Base-by-base conservation (phyloP, 257 asterid species). In the Solanum dulcamara region DNA sequence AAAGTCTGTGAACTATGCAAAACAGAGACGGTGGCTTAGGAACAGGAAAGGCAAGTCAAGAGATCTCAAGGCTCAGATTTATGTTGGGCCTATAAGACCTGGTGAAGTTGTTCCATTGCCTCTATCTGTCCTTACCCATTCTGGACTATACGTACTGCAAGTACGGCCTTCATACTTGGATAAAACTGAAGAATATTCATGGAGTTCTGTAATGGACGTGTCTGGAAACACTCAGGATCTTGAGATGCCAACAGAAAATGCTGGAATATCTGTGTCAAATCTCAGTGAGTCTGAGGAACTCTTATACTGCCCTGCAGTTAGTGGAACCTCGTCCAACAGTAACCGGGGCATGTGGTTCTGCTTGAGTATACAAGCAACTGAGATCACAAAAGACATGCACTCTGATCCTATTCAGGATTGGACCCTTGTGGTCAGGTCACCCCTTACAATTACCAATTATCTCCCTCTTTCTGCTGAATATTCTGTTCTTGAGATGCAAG, bases 11-110 rank as follows among this genome's bases (percentile, higher is more conserved):
- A 93, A 93, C 83, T 90, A 88, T 87, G 98, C 93, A 17, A 92
- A 97, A 91, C 94, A 96, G 86, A 92, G 98, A 91, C 92, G 97
- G 90, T 94, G 98, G 99, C 89, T 91, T 74, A 95, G 99, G 90
- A 90, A 88, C 74, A 92, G 94, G 89, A 92, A 90, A 85, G 91
- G 71, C 35, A 86, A 62, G 14, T 87, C 86, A 13, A 89, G 79
- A 88, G 87, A 91, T 88, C 67, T 74, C 57, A 88, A 87, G 67
- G 79, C 93, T 3, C 90, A 92, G 66, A 87, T 94, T 87, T 84
- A 81, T 87, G 66, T 96, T 88, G 98, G 97, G 70, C 87, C 96
- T 85, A 68, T 96, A 86, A 89, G 89, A 85, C 98, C 97, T 62
- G 98, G 97, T 71, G 98, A 94, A 92, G 87, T 81, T 77, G 72